phyloP scores from a whole-genome alignment of 2,329 filamentous ascomycete species.

The Nemania bipapillata region DNA sequence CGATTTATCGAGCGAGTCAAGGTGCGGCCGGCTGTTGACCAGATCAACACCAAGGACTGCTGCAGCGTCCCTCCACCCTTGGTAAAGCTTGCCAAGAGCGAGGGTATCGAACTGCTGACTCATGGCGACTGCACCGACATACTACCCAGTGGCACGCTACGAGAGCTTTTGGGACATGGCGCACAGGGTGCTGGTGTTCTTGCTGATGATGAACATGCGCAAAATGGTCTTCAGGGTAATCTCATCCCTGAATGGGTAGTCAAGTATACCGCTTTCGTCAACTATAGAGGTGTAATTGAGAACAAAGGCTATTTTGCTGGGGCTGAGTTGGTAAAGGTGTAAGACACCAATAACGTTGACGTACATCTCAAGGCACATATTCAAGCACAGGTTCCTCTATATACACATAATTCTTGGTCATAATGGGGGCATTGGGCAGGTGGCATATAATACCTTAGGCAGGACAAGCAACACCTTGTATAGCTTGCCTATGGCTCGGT shows the following conservation, averaged over 20 bases:
- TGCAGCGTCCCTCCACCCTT: conserved; percentile 93
- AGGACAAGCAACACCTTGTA: conserved; percentile 11
- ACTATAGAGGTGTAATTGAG: conserved; percentile 93
- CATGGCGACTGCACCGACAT: conserved; percentile 96
- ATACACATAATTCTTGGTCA: conserved; percentile 18
- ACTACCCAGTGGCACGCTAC: conserved; percentile 82
- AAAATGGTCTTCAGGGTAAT: conserved; percentile 75
- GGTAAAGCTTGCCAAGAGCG: conserved; percentile 81
- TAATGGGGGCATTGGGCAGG: conserved; percentile 21
- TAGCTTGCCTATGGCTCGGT: conserved; percentile 6
- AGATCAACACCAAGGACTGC: conserved; percentile 96
- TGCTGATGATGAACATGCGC: conserved; percentile 65
- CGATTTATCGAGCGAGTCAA: conserved; percentile 77
- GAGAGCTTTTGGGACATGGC: conserved; percentile 81
- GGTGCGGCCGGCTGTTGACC: conserved; percentile 83
- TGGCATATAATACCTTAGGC: conserved; percentile 35
- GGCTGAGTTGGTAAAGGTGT: conserved; percentile 70
- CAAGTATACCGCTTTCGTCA: conserved; percentile 95
- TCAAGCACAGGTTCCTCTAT: conserved; percentile 5
- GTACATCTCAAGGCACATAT: background rate
- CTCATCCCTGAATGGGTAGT: conserved; percentile 92
- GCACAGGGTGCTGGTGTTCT: conserved; percentile 79
- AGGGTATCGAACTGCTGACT: conserved; percentile 86
- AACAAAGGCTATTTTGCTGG: conserved; percentile 97
- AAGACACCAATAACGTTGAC: background rate